These are phyloP conservation scores for Caryopteris hybrid DNA, from an alignment of 305 asterid species.

Conservation along the genomic window DNA sequence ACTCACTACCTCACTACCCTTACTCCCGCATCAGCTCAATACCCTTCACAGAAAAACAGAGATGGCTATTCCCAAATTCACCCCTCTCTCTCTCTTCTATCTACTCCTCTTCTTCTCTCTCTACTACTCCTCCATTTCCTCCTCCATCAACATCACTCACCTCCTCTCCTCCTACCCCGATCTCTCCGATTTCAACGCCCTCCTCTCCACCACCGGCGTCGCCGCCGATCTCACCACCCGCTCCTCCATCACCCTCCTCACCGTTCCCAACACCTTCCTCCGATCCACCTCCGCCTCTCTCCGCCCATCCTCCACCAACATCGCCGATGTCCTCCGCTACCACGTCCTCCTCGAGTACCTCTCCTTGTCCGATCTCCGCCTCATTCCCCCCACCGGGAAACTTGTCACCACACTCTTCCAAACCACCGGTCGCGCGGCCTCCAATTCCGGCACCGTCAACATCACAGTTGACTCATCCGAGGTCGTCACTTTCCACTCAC, in stretches of 20 bases:
- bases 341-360: slow-evolving; percentile 73
- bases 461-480: slow-evolving; percentile 39
- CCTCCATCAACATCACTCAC: slow-evolving; percentile 53
- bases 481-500: slow-evolving; percentile 41
- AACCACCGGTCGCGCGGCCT: slow-evolving; percentile 70
- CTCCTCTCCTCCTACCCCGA: slow-evolving; percentile 58
- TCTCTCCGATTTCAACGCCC: slow-evolving; percentile 54
- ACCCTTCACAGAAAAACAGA: slow-evolving; percentile 6
- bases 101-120: slow-evolving; percentile 46
- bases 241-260: slow-evolving; percentile 41
- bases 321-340: slow-evolving; percentile 70
- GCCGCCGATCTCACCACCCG: slow-evolving; percentile 55
- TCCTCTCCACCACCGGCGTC: slow-evolving; percentile 62
- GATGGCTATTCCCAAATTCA: slow-evolving; percentile 56
- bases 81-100: slow-evolving; percentile 42
- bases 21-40: neutral
- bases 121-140: slow-evolving; percentile 26
- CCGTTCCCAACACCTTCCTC: slow-evolving; percentile 33
- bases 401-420: slow-evolving; percentile 68
- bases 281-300: slow-evolving; percentile 28
- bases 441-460: slow-evolving; percentile 52
- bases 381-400: slow-evolving; percentile 48
- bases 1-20: slow-evolving; percentile 1
- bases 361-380: slow-evolving; percentile 54
- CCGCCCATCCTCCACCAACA: slow-evolving; percentile 25